Conservation (phyloP, 129 eudicot genomes). For the Flaveria bidentis region DNA sequence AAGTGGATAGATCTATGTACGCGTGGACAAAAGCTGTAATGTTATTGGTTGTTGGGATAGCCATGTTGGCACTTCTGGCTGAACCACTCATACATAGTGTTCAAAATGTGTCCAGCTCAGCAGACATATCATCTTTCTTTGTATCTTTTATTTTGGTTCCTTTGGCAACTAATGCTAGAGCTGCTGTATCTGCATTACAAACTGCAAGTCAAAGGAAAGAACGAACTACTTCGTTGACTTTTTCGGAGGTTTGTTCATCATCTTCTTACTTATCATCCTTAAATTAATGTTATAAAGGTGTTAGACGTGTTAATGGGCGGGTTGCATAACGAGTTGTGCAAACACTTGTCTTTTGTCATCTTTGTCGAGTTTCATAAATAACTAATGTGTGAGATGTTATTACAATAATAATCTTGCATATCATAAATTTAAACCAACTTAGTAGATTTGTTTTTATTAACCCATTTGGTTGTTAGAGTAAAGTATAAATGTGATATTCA, state of each 20-base stretch:
- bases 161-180: slow-evolving; percentile 69
- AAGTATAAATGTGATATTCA: background rate
- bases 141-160: slow-evolving; percentile 64
- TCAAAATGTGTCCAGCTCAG: slow-evolving; percentile 55
- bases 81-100: slow-evolving; percentile 81
- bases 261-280: slow-evolving; percentile 7
- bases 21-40: slow-evolving; percentile 59
- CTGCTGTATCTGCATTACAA: slow-evolving; percentile 53
- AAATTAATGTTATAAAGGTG: too few species aligned
- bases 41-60: slow-evolving; percentile 52
- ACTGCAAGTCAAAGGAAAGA: slow-evolving; percentile 48
- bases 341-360: too few species aligned
- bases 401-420: too few species aligned
- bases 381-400: too few species aligned
- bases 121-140: slow-evolving; percentile 55
- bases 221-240: slow-evolving; percentile 64
- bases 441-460: too few species aligned
- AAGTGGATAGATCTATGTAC: slow-evolving; percentile 38
- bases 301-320: too few species aligned
- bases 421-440: too few species aligned
- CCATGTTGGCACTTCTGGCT: slow-evolving; percentile 57
- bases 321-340: too few species aligned
- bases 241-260: slow-evolving; percentile 64
- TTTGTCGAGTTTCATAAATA: too few species aligned
- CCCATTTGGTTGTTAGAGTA: background rate